Conservation (phyloP, 2,329 filamentous ascomycete species). For the Mariannaea elegans region DNA sequence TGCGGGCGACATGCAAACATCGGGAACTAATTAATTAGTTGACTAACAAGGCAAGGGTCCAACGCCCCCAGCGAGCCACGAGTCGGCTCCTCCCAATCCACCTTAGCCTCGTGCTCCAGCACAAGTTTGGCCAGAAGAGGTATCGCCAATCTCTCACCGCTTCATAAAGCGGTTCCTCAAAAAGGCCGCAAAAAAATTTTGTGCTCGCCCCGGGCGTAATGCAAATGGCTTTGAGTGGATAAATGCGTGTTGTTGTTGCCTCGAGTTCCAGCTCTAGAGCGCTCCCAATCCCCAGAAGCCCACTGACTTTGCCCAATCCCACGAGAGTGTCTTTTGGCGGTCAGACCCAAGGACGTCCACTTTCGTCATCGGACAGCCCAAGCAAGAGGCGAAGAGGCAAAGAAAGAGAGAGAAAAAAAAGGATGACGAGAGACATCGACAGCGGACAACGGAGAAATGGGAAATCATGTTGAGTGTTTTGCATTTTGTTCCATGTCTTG, state of each 20-base stretch:
- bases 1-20: conserved; percentile 24
- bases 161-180: conserved; percentile 31
- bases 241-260: conserved; percentile 22
- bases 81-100: conserved; percentile 21
- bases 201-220: conserved; percentile 26
- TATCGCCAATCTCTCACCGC: conserved; percentile 41
- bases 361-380: conserved; percentile 30
- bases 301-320: conserved; percentile 21
- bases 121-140: conserved; percentile 36
- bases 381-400: conserved; percentile 1
- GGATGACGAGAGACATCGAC: no score
- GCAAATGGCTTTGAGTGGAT: conserved; percentile 25
- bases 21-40: conserved; percentile 20
- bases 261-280: conserved; percentile 6
- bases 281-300: conserved; percentile 15
- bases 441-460: no score
- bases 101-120: conserved; percentile 37
- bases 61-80: conserved; percentile 26
- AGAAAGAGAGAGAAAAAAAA: neutral
- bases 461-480: conserved; percentile 1
- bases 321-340: conserved; percentile 30
- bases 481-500: conserved; percentile 3
- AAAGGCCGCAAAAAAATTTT: conserved; percentile 26
- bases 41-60: conserved; percentile 2
- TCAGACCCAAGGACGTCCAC: conserved; percentile 38